Evolutionary conservation across 805 yeast species (phyloP), one percentile per base, ranked within the genome.

Genomic region (Wickerhamomyces ciferrii): DNA sequence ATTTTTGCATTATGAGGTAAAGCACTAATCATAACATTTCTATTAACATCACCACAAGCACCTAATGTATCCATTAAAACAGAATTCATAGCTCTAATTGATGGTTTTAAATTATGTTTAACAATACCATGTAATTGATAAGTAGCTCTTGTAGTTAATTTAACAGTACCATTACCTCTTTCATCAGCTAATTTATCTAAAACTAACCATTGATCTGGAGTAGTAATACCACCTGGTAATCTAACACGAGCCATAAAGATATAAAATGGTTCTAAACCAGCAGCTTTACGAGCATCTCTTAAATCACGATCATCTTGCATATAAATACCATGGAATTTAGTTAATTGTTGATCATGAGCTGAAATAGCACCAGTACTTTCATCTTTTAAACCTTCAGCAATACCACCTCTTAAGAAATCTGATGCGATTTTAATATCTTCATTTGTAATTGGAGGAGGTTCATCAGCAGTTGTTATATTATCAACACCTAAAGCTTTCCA

Each of bases 241-340:
- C 98, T 83, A 46, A 88, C 89, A 70, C 98, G 86, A 17, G 90
- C 91, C 98, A 92, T 92, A 69, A 92, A 92, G n/a, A 95, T 78
- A 66, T 87, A 92, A 43, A 95, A 96, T 17, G 98, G 98, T 69
- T 92, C 98, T 52, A 87, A 66, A 39, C 98, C 97, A 62, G 87
- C 88, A 42, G 87, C 79, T 70, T 91, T 92, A 62, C 97, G 83
- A 57, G 87, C 85, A 47, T 92, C 98, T 66, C 98, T 80, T 49
- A 92, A 74, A 67, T 92, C 98, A 72, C 98, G 87, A 65, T 92
- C 98, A 67, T 92, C 98, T 72, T 92, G 98, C 96, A 92, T 89
- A 67, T 92, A 92, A 55, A 90, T 89, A 70, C 98, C 98, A 67
- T 92, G 98, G 80, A 92, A 92, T 69, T 92, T 92, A 54, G 97